phyloP scores from a whole-genome alignment of 164 flowering plant genomes.

The Aristolochia fimbriata region DNA sequence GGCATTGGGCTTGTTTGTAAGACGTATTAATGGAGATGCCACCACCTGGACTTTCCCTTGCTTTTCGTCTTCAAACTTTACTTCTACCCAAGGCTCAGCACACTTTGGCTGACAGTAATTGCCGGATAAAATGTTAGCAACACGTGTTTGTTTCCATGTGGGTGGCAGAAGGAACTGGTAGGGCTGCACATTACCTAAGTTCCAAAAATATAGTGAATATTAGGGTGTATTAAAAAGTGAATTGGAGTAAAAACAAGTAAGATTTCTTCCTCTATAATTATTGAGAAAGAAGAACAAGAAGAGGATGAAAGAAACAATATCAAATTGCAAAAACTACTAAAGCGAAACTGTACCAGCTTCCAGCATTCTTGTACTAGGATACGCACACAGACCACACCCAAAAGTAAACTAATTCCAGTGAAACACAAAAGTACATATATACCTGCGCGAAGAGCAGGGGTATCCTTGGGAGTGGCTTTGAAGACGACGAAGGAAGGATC shows the following conservation, averaged over 20 bases:
- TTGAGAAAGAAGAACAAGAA: too few relatives aligned
- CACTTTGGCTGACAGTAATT: conserved; percentile 98
- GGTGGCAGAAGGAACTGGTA: conserved; percentile 90
- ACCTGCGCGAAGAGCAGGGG: conserved; percentile 99
- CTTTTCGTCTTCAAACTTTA: conserved; percentile 84
- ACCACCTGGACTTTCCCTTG: conserved; percentile 94
- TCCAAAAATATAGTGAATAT: too few relatives aligned
- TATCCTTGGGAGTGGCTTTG: conserved; percentile 75
- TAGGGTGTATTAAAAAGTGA: too few relatives aligned
- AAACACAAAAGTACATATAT: not conserved
- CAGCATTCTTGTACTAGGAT: not conserved
- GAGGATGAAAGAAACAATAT: too few relatives aligned
- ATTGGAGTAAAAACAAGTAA: too few relatives aligned
- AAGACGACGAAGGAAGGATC: conserved; percentile 90
- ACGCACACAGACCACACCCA: not conserved
- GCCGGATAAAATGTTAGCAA: conserved; percentile 92
- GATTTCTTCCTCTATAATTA: too few relatives aligned
- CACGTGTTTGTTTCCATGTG: conserved; percentile 72
- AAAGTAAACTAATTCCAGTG: not conserved
- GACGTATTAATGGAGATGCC: conserved; percentile 82
- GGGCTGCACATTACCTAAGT: conserved; percentile 91
- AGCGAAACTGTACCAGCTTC: not conserved
- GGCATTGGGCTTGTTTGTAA: conserved; percentile 88
- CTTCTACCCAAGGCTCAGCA: conserved; percentile 99
- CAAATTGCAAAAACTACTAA: too few relatives aligned